Evolutionary conservation across 768 basidiomycete genomes (phyloP).

Genomic region (Mycena haematopus): DNA sequence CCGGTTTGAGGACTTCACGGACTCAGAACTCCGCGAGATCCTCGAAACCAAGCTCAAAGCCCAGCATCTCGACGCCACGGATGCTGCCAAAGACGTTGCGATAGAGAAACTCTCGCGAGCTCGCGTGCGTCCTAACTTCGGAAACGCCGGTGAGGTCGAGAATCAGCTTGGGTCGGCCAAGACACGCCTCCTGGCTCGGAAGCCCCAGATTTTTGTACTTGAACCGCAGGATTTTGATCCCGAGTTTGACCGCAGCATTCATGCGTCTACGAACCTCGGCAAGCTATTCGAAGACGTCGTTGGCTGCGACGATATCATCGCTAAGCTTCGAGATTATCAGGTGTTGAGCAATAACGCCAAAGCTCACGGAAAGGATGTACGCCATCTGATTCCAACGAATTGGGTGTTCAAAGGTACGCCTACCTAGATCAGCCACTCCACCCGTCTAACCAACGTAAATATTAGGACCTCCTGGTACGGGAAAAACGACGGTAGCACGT

Average conservation of each 20-base stretch:
- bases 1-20: constrained; percentile 69
- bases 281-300: constrained; percentile 69
- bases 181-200: constrained; percentile 48
- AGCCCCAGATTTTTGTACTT: constrained; percentile 52
- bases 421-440: too few species aligned
- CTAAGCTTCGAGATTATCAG: constrained; percentile 59
- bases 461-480: constrained; percentile 63
- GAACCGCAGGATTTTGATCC: constrained; percentile 70
- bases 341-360: constrained; percentile 52
- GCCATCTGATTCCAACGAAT: constrained; percentile 64
- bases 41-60: constrained; percentile 61
- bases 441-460: too few species aligned
- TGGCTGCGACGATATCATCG: constrained; percentile 61
- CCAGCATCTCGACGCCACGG: constrained; percentile 64
- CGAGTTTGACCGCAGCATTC: constrained; percentile 55
- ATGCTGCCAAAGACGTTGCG: constrained; percentile 61
- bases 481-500: constrained; percentile 58
- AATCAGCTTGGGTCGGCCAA: constrained; percentile 63
- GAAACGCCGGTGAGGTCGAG: constrained; percentile 70
- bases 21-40: constrained; percentile 56
- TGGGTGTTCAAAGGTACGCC: constrained; percentile 66
- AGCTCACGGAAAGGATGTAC: constrained; percentile 46
- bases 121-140: constrained; percentile 64
- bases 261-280: constrained; percentile 56
- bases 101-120: constrained; percentile 51